These are phyloP conservation scores for Hypomyces rosellus DNA, from an alignment of 2,329 filamentous ascomycete genomes.

Conservation along the genomic window DNA sequence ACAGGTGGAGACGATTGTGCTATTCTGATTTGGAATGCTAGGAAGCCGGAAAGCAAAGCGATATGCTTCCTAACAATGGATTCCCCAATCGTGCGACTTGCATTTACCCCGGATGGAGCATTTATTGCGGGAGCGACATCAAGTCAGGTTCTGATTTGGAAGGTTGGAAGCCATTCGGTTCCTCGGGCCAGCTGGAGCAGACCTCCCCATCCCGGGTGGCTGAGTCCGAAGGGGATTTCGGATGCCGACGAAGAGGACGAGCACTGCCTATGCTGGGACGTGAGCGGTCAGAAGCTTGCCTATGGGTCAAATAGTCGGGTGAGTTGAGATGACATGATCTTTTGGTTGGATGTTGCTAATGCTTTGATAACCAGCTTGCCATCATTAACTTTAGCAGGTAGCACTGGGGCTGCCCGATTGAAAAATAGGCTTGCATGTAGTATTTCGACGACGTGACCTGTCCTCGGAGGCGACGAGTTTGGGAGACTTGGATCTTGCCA, in stretches of 20 bases:
- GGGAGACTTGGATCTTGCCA: too few species aligned
- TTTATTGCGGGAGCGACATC: slow-evolving; percentile 58
- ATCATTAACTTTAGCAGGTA: slow-evolving; percentile 45
- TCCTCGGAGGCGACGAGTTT: too few species aligned
- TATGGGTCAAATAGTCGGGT: slow-evolving; percentile 59
- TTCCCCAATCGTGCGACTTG: slow-evolving; percentile 49
- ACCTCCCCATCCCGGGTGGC: slow-evolving; percentile 49
- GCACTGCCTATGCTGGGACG: slow-evolving; percentile 57
- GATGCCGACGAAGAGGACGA: slow-evolving; percentile 54
- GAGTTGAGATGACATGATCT: slow-evolving; percentile 28
- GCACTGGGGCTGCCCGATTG: not conserved
- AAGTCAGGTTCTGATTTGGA: slow-evolving; percentile 57
- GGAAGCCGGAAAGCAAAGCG: slow-evolving; percentile 46
- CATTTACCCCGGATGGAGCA: slow-evolving; percentile 57
- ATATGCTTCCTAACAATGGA: slow-evolving; percentile 57
- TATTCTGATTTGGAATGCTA: slow-evolving; percentile 57
- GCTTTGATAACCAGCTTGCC: slow-evolving; percentile 32
- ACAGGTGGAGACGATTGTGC: slow-evolving; percentile 57
- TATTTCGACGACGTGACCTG: too few species aligned
- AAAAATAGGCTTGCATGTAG: too few species aligned
- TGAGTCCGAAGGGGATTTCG: slow-evolving; percentile 48
- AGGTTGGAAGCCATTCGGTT: slow-evolving; percentile 51
- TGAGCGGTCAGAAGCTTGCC: slow-evolving; percentile 54
- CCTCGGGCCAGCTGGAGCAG: slow-evolving; percentile 56
- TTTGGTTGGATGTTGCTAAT: not conserved